Base-by-base conservation (phyloP, 2,329 filamentous ascomycete genomes). In the Aspergillus sp. region DNA sequence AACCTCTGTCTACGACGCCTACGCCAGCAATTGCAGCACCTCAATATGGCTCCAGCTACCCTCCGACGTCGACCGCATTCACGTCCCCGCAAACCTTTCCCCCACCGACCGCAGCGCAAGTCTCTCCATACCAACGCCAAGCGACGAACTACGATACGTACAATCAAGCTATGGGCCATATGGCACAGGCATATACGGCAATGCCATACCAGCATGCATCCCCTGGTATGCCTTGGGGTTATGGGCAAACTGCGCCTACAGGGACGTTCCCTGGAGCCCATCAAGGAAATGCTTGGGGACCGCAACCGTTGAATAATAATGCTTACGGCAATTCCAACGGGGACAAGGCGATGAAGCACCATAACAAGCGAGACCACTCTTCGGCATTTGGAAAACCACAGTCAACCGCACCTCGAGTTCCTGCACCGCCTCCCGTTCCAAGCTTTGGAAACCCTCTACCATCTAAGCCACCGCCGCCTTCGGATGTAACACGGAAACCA, bases 141-240 rank as follows among this genome's bases (percentile, higher is more conserved):
- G 48, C 59, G 6, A 35, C 33, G 33, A 55, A 54, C 43, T 68
- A 66, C 45, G 58, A 61, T 50, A 41, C 56, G 15, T 64, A 62
- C 46, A 49, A 56, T 17, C 39, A 52, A 9, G 46, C 56, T 42
- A 49, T 49, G 43, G 38, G 60, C 7, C 63, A 66, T 43, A 49
- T 58, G 27, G 41, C 54, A 6, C 46, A 53, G n/a, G 41, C 47
- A n/a, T 61, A 60, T 45, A 32, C 60, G 4, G 51, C 43, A 10
- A 42, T 57, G 7, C 52, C 53, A 17, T 56, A 57, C 22, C 61
- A 60, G 15, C 62, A 59, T 54, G 47, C 46, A 9, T 49, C 57
- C 3, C 56, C 51, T 9, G 76, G 76, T 2, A 76, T 81, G 53
- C 73, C 73, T 47, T 78, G 79, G 69, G 76, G 76, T 3, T 78